Conservation (phyloP, 306 rosid genomes). For the Fragaria ananassa region DNA sequence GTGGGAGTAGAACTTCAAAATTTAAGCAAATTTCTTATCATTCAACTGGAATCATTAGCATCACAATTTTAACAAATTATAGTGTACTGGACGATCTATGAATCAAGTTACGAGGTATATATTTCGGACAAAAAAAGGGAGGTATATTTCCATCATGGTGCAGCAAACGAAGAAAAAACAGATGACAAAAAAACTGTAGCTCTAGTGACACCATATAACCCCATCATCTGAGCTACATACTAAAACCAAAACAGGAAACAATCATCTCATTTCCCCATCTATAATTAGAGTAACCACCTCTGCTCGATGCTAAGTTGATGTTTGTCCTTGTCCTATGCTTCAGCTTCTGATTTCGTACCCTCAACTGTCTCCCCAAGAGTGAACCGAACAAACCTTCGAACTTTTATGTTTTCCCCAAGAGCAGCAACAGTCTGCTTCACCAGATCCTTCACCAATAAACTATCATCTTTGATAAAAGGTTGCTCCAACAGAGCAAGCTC, state of each 20-base stretch:
- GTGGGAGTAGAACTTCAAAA: no score
- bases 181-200: constrained; percentile 1
- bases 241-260: constrained; percentile 29
- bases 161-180: neutral
- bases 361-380: constrained; percentile 73
- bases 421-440: constrained; percentile 97
- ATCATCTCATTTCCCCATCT: constrained; percentile 25
- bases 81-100: no score
- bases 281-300: constrained; percentile 29
- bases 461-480: constrained; percentile 85
- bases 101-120: neutral
- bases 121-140: neutral
- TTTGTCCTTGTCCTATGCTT: constrained; percentile 35
- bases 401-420: constrained; percentile 94
- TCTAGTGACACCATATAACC: constrained; percentile 1
- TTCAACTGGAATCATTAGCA: no score
- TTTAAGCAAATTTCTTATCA: no score
- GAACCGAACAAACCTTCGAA: constrained; percentile 78
- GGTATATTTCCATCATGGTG: neutral
- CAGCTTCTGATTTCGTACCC: constrained; percentile 25
- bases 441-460: constrained; percentile 77
- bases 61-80: no score
- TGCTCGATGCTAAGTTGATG: neutral
- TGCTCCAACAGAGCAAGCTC: constrained; percentile 92
- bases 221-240: constrained; percentile 26